Evolutionary conservation across 2,329 filamentous ascomycete genomes (phyloP), one percentile per base, ranked within the genome.

Genomic region (Aspergillus quadricinctus): DNA sequence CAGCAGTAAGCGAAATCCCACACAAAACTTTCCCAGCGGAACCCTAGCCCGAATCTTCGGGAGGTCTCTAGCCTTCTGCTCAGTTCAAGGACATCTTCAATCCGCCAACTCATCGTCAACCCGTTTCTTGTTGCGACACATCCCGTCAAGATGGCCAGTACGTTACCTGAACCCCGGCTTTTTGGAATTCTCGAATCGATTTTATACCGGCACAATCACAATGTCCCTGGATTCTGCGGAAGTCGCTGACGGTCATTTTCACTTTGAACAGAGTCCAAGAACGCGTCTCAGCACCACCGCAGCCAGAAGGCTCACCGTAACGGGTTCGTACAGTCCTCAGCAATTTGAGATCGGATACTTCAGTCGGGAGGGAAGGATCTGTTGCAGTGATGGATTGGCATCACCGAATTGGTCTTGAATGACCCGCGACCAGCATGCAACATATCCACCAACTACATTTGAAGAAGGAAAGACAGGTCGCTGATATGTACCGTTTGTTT

Each of bases 271-370:
- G 92, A 97, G 87, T 97, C 94, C 75, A 97, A 97, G 92, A 97
- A 97, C 88, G 95, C 91, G 83, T 97, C 93, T 75, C 93, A 97
- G 86, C 92, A 97, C 84, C 97, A 97, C 83, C 89, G 94, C 88
- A 87, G 86, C 80, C 89, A 89, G 85, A 99, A 99, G 90, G 92
- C 92, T 83, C 94, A 99, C 88, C 88, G 89, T 78, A 99, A 99
- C 86, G 94, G 94, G 93, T 97, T 88, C 73, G 88, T 83, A 64
- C 57, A 58, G 61, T 54, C 14, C 46, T 41, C 29, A 53, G 14
- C n/a, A 43, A 35, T 40, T 21, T 41, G 31, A 43, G 50, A 8
- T 48, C 35, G 31, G 3, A 43, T 46, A 50, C 37, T 29, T 41
- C 19, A 46, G 41, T 49, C 10, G 35, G 48, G 27, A 43, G 48